Conservation (phyloP, 805 yeast species). For the Wickerhamiella kazuoi region DNA sequence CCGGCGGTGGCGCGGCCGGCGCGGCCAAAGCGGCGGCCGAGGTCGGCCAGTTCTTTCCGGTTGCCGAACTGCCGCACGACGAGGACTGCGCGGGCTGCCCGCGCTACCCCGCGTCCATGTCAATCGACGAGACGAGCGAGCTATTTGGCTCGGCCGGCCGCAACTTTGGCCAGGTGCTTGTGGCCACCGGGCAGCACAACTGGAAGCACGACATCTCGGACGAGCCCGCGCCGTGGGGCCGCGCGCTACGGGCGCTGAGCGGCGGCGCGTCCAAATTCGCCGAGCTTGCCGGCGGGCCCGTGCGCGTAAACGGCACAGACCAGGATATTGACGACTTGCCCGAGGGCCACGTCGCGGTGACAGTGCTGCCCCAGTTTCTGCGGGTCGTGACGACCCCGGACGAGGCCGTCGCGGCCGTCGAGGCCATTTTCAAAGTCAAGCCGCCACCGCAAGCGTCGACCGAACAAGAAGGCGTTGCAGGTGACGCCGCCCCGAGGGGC, state of each 20-base stretch:
- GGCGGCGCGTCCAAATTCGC: conserved; percentile 6
- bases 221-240: conserved; percentile 11
- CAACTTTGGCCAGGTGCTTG: conserved; percentile 51
- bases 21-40: no score
- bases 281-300: conserved; percentile 11
- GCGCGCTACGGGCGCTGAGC: conserved; percentile 24
- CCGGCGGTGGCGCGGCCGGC: background rate
- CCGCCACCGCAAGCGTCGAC: no score
- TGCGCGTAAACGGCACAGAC: conserved; percentile 17
- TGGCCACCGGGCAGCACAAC: conserved; percentile 70
- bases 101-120: conserved; percentile 23
- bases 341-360: conserved; percentile 7
- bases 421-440: conserved; percentile 6
- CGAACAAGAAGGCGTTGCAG: no score
- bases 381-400: conserved; percentile 20
- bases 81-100: conserved; percentile 13
- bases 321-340: conserved; percentile 7
- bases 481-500: conserved; percentile 9
- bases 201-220: conserved; percentile 66
- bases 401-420: conserved; percentile 14
- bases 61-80: background rate
- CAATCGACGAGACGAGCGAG: conserved; percentile 26
- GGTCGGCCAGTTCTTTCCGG: background rate
- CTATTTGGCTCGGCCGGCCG: conserved; percentile 60
- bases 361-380: conserved; percentile 14